phyloP scores from a whole-genome alignment of 2,329 filamentous ascomycete species.

The Ophiostoma australiae region DNA sequence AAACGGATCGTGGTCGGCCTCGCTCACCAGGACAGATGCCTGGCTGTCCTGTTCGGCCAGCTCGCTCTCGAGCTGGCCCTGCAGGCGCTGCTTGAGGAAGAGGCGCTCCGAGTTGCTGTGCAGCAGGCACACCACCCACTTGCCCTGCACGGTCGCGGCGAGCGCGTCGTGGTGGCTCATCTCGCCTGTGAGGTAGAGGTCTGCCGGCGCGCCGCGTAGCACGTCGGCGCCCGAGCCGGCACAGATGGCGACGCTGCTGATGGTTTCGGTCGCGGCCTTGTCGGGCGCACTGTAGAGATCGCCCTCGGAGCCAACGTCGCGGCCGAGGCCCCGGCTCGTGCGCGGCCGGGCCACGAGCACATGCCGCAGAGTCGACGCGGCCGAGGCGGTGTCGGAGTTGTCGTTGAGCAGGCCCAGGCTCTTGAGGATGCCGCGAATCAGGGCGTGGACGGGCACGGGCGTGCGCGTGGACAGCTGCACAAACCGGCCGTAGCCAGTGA shows the following conservation, averaged over 20 bases:
- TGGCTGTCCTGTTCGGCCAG: conserved; percentile 47
- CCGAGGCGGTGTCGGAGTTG: neutral
- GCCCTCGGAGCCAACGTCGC: neutral
- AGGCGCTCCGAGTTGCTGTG: conserved; percentile 90
- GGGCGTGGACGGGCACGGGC: conserved; percentile 39
- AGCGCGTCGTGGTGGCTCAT: conserved; percentile 90
- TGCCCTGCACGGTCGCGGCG: conserved; percentile 75
- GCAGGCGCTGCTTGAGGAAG: conserved; percentile 70
- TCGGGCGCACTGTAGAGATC: conserved; percentile 21
- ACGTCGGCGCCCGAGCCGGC: conserved; percentile 82
- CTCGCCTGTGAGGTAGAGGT: conserved; percentile 80
- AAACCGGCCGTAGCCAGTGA: conserved; percentile 47
- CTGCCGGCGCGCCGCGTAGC: conserved; percentile 61
- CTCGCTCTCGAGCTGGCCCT: conserved; percentile 55
- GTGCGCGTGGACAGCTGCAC: conserved; percentile 38
- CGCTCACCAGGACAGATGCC: conserved; percentile 56
- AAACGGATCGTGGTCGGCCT: conserved; percentile 82
- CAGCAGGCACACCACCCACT: conserved; percentile 77
- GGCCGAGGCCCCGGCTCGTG: neutral
- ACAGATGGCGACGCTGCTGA: conserved; percentile 66
- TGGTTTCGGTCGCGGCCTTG: neutral
- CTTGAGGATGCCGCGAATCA: conserved; percentile 55
- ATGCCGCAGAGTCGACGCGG: conserved; percentile 36
- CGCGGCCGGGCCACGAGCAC: conserved; percentile 38
- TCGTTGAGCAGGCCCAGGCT: conserved; percentile 54